phyloP scores from a whole-genome alignment of 129 eudicot genomes.

The Silybum marianum region DNA sequence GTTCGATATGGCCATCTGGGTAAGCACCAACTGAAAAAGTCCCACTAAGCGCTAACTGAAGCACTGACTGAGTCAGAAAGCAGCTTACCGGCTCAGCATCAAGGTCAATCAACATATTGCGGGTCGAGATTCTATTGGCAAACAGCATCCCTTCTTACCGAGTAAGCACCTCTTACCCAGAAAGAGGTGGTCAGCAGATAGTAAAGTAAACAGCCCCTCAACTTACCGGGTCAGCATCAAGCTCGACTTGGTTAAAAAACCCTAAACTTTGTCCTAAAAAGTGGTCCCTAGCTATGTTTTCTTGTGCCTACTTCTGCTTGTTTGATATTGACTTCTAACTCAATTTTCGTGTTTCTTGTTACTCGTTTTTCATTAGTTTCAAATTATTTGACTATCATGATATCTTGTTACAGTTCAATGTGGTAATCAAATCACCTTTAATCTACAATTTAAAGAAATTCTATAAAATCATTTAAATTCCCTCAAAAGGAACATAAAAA shows the following conservation, averaged over 20 bases:
- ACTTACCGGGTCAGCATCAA: too few relatives aligned
- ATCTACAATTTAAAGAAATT: neutral
- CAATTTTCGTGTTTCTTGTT: neutral
- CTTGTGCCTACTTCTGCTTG: too few relatives aligned
- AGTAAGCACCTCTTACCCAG: neutral
- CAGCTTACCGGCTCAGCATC: neutral
- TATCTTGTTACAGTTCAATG: neutral
- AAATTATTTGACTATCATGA: neutral
- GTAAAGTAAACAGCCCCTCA: neutral
- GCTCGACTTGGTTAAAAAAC: neutral
- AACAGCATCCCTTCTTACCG: neutral
- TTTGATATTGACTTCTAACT: too few relatives aligned
- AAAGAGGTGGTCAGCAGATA: neutral
- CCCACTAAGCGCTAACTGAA: neutral
- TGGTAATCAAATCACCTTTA: neutral
- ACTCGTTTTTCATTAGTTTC: neutral
- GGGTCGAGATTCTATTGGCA: neutral
- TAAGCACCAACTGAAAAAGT: neutral
- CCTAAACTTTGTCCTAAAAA: neutral
- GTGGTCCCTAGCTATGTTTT: neutral
- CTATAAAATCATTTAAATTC: neutral
- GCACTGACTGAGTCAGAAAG: neutral
- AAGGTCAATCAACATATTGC: neutral
- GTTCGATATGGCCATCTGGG: neutral
- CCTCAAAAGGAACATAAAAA: conserved; percentile 1